Percentiles rank a stretch among this genome's conserved stretches.
Conservation (phyloP, 2,329 filamentous ascomycete genomes). For the Claviceps sp. region DNA sequence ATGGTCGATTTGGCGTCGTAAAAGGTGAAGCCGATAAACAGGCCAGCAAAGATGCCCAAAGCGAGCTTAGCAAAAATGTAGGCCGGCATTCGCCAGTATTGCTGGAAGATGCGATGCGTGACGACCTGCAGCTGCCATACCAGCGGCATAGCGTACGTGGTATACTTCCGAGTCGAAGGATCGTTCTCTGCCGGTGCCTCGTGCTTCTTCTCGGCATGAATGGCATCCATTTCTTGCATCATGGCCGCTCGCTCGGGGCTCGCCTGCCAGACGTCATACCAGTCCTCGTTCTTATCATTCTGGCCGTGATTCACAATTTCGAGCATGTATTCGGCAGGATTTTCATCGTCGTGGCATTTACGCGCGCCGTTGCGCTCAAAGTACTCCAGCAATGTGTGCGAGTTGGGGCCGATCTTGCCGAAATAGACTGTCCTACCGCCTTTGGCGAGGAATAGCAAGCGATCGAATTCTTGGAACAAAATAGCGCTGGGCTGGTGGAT, state of each 20-base stretch:
- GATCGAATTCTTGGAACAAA: conserved; percentile 43
- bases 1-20: conserved; percentile 39
- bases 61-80: conserved; percentile 65
- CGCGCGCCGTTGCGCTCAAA: conserved; percentile 53
- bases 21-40: conserved; percentile 69
- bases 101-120: conserved; percentile 57
- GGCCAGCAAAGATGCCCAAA: conserved; percentile 43
- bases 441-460: conserved; percentile 47
- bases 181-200: conserved; percentile 7
- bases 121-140: conserved; percentile 49
- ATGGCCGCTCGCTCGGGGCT: conserved; percentile 38
- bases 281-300: conserved; percentile 36
- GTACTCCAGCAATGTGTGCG: conserved; percentile 42
- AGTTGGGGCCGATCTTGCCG: conserved; percentile 50
- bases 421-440: conserved; percentile 59
- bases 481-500: conserved; percentile 42
- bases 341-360: conserved; percentile 45
- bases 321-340: conserved; percentile 68
- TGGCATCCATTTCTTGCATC: conserved; percentile 47
- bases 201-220: conserved; percentile 36
- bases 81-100: conserved; percentile 69
- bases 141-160: conserved; percentile 72
- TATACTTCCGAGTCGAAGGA: conserved; percentile 19
- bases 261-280: conserved; percentile 52
- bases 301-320: conserved; percentile 31